phyloP scores from a whole-genome alignment of 441 rosid genomes.

The Dalechampia spathulata region DNA sequence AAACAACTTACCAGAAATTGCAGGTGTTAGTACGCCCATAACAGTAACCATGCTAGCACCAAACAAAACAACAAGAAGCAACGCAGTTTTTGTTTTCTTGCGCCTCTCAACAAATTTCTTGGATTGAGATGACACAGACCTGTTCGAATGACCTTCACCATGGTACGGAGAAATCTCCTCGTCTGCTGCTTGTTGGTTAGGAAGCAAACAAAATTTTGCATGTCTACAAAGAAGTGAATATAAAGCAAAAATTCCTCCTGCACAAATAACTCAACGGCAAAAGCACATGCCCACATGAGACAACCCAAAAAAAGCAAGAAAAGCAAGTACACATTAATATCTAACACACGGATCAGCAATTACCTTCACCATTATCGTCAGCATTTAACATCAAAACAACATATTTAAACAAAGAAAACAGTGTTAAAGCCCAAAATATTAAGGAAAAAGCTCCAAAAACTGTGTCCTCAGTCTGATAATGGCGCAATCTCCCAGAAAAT shows the following conservation, averaged over 20 bases:
- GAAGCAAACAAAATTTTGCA: constrained; percentile 72
- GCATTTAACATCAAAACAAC: constrained; percentile 45
- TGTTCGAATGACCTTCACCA: constrained; percentile 33
- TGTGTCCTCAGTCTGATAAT: constrained; percentile 56
- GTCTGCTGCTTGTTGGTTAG: constrained; percentile 83
- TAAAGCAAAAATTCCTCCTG: constrained; percentile 84
- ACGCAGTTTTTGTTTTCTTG: constrained; percentile 52
- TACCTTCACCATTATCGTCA: constrained; percentile 89
- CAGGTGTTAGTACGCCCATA: constrained; percentile 71
- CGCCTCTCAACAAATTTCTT: constrained; percentile 51
- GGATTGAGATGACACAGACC: constrained; percentile 34
- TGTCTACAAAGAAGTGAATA: constrained; percentile 79
- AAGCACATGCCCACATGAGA: constrained; percentile 7
- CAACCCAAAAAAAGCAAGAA: background rate
- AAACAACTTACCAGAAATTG: constrained; percentile 56
- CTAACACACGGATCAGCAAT: constrained; percentile 6
- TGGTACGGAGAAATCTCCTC: constrained; percentile 86
- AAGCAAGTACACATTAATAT: background rate
- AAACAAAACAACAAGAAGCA: constrained; percentile 65
- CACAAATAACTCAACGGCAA: constrained; percentile 15
- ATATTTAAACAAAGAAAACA: constrained; percentile 72
- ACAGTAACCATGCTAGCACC: constrained; percentile 56
- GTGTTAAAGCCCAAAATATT: constrained; percentile 78
- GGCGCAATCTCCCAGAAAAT: constrained; percentile 52
- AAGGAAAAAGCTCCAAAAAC: constrained; percentile 74